Evolutionary conservation across 1,284 basidiomycete genomes (phyloP).

Genomic region (Chiua sp.): DNA sequence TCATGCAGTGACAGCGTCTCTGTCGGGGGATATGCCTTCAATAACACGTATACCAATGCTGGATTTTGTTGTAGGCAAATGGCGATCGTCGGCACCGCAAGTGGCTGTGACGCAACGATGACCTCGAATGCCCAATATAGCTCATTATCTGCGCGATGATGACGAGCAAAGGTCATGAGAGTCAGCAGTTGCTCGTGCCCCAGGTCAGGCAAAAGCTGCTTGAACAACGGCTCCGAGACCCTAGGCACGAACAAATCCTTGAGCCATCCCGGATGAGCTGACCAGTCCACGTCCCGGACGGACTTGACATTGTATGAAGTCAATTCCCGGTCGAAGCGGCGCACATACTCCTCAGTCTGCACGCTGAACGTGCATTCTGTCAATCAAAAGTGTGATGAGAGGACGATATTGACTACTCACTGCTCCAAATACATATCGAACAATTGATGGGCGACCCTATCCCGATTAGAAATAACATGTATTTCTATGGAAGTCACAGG

Average conservation of each 20-base stretch:
- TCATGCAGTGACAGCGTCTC: constrained; percentile 38
- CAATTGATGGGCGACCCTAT: constrained; percentile 63
- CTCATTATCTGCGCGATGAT: constrained; percentile 58
- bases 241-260: constrained; percentile 28
- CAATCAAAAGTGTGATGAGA: not conserved
- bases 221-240: constrained; percentile 39
- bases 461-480: constrained; percentile 70
- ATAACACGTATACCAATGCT: constrained; percentile 55
- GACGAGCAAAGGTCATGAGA: constrained; percentile 44
- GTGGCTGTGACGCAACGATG: constrained; percentile 39
- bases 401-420: constrained; percentile 42
- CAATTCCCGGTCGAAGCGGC: constrained; percentile 53
- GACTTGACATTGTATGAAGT: constrained; percentile 45
- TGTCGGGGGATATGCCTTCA: constrained; percentile 52
- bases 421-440: constrained; percentile 72
- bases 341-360: constrained; percentile 57
- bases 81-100: constrained; percentile 38
- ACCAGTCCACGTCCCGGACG: constrained; percentile 51
- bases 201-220: constrained; percentile 36
- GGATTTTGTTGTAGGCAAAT: constrained; percentile 55
- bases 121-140: constrained; percentile 57
- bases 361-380: constrained; percentile 43
- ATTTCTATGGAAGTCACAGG: constrained; percentile 61
- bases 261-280: constrained; percentile 37
- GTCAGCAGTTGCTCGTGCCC: constrained; percentile 42